A percentile compares a stretch with the other conserved stretches of the same genome.
These are phyloP conservation scores for Pachysandra terminalis DNA, from an alignment of 164 flowering plant genomes.

Conservation along the genomic window DNA sequence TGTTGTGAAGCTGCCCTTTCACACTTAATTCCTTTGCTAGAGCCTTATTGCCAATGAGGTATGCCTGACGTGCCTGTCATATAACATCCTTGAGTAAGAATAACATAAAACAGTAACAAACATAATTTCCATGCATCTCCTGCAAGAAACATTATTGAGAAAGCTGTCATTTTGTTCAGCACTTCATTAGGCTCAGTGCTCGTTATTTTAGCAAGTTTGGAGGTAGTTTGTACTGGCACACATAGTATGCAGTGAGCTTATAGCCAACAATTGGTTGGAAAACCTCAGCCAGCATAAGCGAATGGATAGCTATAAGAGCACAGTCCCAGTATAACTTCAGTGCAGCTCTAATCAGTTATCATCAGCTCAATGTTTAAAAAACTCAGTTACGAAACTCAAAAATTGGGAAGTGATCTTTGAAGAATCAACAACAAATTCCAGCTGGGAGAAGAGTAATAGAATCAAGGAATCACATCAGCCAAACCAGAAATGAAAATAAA, in stretches of 20 bases:
- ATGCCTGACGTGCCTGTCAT: conserved; percentile 87
- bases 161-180: too few relatives aligned
- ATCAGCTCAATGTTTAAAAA: background rate
- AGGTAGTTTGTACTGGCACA: background rate
- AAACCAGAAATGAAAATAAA: too few relatives aligned
- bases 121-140: background rate
- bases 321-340: background rate
- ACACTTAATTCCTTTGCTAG: conserved; percentile 88
- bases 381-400: too few relatives aligned
- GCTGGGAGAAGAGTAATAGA: background rate
- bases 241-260: background rate
- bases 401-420: background rate
- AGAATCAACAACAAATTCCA: background rate
- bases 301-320: background rate
- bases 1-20: conserved; percentile 84
- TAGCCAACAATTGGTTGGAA: conserved; percentile 17
- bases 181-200: too few relatives aligned
- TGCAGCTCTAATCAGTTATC: background rate
- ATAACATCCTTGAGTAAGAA: background rate
- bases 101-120: background rate
- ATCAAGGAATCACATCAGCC: background rate
- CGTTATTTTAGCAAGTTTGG: background rate
- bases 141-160: too few relatives aligned
- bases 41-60: conserved; percentile 83
- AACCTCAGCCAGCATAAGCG: conserved; percentile 27